A percentile compares a stretch with the other conserved stretches of the same genome.
These are phyloP conservation scores for Pisolithus albus DNA, from an alignment of 768 basidiomycete genomes.

Conservation along the genomic window DNA sequence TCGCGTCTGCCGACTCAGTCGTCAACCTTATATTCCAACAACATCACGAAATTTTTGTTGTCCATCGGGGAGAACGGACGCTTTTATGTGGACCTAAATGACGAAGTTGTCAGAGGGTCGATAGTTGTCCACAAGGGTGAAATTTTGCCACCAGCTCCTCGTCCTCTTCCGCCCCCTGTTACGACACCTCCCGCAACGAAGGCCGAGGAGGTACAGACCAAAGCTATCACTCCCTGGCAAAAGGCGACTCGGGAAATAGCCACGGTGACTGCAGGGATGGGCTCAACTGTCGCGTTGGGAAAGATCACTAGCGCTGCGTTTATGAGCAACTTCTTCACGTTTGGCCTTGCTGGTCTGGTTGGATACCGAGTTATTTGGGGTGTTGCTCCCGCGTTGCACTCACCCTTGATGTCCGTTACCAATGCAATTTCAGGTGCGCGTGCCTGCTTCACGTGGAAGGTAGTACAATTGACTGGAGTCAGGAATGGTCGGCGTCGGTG, in stretches of 20 bases:
- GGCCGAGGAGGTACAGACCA: slow-evolving; percentile 35
- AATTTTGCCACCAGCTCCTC: slow-evolving; percentile 60
- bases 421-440: slow-evolving; percentile 76
- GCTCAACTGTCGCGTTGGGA: slow-evolving; percentile 62
- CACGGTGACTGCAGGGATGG: slow-evolving; percentile 70
- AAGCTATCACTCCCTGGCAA: slow-evolving; percentile 80
- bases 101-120: slow-evolving; percentile 81
- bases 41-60: slow-evolving; percentile 82
- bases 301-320: slow-evolving; percentile 76
- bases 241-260: slow-evolving; percentile 72
- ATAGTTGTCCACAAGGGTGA: slow-evolving; percentile 66
- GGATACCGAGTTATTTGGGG: slow-evolving; percentile 90
- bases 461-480: not conserved
- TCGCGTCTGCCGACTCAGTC: slow-evolving; percentile 88
- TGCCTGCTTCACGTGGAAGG: not conserved
- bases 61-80: slow-evolving; percentile 62
- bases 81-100: slow-evolving; percentile 64
- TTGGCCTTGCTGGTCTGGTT: slow-evolving; percentile 79
- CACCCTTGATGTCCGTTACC: slow-evolving; percentile 86
- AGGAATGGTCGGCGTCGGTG: slow-evolving; percentile 78
- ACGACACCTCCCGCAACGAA: slow-evolving; percentile 46
- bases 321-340: slow-evolving; percentile 86
- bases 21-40: slow-evolving; percentile 86
- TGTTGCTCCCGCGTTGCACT: slow-evolving; percentile 81
- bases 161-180: slow-evolving; percentile 57